These are phyloP conservation scores for Torulaspora indica DNA, from an alignment of 805 yeast genomes.

Conservation along the genomic window DNA sequence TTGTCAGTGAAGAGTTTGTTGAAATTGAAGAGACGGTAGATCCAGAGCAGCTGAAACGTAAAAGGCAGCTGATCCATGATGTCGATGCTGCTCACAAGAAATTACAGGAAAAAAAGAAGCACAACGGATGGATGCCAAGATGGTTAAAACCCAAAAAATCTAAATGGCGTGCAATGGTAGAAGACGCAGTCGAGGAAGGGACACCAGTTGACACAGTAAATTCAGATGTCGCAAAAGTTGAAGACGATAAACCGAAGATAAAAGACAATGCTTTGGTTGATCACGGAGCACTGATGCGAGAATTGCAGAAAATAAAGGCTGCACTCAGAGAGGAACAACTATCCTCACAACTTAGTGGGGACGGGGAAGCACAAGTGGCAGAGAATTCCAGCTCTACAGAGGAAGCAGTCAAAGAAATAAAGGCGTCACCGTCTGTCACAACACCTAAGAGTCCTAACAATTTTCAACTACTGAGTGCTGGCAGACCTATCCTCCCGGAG, in stretches of 20 bases:
- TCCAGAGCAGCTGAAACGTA: slow-evolving; percentile 78
- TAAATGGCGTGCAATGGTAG: slow-evolving; percentile 63
- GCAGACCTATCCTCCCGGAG: slow-evolving; percentile 29
- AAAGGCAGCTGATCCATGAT: slow-evolving; percentile 74
- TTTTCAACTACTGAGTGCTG: slow-evolving; percentile 31
- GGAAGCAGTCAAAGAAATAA: not conserved
- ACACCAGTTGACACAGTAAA: slow-evolving; percentile 23
- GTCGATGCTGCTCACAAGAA: slow-evolving; percentile 78
- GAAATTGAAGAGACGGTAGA: slow-evolving; percentile 92
- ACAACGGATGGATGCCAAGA: slow-evolving; percentile 40
- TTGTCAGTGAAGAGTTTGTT: slow-evolving; percentile 82
- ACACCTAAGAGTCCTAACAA: slow-evolving; percentile 17
- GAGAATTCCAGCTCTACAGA: slow-evolving; percentile 1
- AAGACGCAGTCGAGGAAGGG: slow-evolving; percentile 35
- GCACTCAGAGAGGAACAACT: slow-evolving; percentile 24
- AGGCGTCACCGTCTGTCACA: not conserved
- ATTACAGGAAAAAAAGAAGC: slow-evolving; percentile 41
- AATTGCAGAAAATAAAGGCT: slow-evolving; percentile 23
- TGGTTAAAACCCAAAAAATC: slow-evolving; percentile 51
- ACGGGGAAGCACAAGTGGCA: not conserved
- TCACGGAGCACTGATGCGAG: slow-evolving; percentile 32
- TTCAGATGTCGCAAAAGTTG: slow-evolving; percentile 16
- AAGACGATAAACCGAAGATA: slow-evolving; percentile 11
- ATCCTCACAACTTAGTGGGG: not conserved
- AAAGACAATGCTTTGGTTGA: slow-evolving; percentile 29